phyloP scores from a whole-genome alignment of 148 eudicot genomes.

The Rhododendron simsii region DNA sequence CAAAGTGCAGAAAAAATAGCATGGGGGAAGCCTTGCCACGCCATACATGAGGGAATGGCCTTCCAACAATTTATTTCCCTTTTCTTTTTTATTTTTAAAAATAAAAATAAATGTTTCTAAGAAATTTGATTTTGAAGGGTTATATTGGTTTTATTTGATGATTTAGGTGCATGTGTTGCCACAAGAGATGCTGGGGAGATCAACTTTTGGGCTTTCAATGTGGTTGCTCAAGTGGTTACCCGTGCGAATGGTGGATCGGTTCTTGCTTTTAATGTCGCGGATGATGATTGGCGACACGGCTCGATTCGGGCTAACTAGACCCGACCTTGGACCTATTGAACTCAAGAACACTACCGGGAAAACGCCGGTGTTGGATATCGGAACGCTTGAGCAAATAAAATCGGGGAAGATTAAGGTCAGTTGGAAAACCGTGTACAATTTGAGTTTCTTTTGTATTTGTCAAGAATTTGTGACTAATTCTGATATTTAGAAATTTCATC shows the following conservation, averaged over 20 bases:
- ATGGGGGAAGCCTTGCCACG: not conserved
- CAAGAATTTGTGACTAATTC: not conserved
- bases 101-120: not conserved
- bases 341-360: conserved; percentile 52
- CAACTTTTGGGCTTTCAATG: conserved; percentile 63
- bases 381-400: conserved; percentile 53
- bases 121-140: not conserved
- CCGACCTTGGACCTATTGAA: conserved; percentile 58
- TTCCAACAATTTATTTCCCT: not conserved
- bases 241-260: conserved; percentile 41
- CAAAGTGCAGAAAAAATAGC: not conserved
- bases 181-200: conserved; percentile 58
- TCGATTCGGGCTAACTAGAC: conserved; percentile 48
- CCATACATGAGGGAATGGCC: not conserved
- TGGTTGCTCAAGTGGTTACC: conserved; percentile 62
- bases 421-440: not conserved
- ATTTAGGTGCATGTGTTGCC: conserved; percentile 68
- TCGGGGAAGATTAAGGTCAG: conserved; percentile 47
- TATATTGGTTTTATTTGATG: conserved; percentile 7
- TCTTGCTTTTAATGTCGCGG: conserved; percentile 50
- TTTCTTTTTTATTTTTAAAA: not conserved
- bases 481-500: not conserved
- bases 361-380: conserved; percentile 69
- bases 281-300: conserved; percentile 57
- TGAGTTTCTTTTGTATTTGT: not conserved